Evolutionary conservation across 345 rosid species (phyloP).

Genomic region (Murraya koenigii): DNA sequence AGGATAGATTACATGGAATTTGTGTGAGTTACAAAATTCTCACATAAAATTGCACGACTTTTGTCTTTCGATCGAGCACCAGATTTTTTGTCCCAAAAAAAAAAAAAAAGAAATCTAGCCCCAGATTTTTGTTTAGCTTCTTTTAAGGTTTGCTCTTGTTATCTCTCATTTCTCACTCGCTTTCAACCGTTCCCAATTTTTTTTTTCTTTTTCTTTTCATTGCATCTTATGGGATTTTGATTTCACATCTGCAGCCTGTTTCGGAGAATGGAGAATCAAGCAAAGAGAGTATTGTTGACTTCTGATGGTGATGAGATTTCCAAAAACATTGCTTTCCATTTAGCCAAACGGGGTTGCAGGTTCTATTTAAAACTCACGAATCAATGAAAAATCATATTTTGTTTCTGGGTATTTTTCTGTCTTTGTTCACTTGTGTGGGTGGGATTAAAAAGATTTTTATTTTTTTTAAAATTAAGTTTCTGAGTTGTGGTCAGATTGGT

Average conservation of each 20-base stretch:
- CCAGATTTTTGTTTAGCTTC: background rate
- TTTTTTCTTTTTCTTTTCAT: background rate
- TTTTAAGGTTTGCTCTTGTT: background rate
- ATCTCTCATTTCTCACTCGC: background rate
- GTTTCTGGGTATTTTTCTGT: background rate
- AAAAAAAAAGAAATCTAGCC: no score
- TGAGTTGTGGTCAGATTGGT: conserved; percentile 51
- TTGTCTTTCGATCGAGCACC: background rate
- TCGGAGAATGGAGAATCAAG: conserved; percentile 39
- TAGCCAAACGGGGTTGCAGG: conserved; percentile 88
- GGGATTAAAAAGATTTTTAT: background rate
- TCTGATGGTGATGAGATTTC: conserved; percentile 79
- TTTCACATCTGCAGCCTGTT: background rate
- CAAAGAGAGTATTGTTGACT: conserved; percentile 76
- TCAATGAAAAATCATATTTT: background rate
- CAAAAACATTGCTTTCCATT: conserved; percentile 57
- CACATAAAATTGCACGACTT: background rate
- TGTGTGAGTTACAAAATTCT: background rate
- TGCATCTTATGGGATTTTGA: background rate
- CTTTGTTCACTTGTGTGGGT: background rate
- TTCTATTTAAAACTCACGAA: conserved; percentile 2
- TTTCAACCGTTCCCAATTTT: background rate
- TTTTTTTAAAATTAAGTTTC: background rate
- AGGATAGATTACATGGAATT: background rate
- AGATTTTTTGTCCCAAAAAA: no score